Evolutionary conservation across 2,329 filamentous ascomycete genomes (phyloP), one percentile per base, ranked within the genome.

Genomic region (Cladobotryum mycophilum): DNA sequence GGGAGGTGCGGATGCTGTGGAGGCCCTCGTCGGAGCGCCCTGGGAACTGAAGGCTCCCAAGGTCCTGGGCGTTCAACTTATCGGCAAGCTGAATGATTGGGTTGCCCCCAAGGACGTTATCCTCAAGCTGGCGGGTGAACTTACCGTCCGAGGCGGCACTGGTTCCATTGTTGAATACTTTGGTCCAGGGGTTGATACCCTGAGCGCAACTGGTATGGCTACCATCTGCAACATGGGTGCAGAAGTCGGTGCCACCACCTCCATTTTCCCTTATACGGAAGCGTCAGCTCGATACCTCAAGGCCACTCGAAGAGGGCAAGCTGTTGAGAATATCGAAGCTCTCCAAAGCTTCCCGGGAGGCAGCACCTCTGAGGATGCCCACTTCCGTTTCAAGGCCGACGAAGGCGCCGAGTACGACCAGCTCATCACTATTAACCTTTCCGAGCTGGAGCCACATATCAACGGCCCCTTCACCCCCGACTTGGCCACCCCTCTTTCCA

Each of bases 31-130:
- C 2, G 91, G 95, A 64, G 90, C 91, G 8, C 93, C 93, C 0
- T 99, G 93, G 93, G 93, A 99, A 72, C 75, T 99, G 53, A 96
- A 95, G 76, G 93, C 93, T 5, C 93, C 93, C 14, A 90, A 89
- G 69, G 78, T 99, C 46, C 73, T 96, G 12, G 91, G 91, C 62
- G 90, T 97, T 9, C 81, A 85, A 64, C 78, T 97, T 40, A 85
- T 85, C 53, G 93, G 93, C 59, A 74, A 88, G 70, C 80, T 99
- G 53, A 88, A 76, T 67, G 90, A 88, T 63, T 99, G 93, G 93
- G 86, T 89, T 1, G 85, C 89, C 20, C 92, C 93, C 40, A 99
- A 99, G 76, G 93, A 99, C 66, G 82, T 99, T 50, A 99, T 99
- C 64, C 76, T 99, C 53, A 81, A 87, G 60, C 80, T 99, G 44